A percentile compares a stretch with the other conserved stretches of the same genome.
phyloP scores from a whole-genome alignment of 2,329 filamentous ascomycete genomes.

The Aspergillus tamarii region DNA sequence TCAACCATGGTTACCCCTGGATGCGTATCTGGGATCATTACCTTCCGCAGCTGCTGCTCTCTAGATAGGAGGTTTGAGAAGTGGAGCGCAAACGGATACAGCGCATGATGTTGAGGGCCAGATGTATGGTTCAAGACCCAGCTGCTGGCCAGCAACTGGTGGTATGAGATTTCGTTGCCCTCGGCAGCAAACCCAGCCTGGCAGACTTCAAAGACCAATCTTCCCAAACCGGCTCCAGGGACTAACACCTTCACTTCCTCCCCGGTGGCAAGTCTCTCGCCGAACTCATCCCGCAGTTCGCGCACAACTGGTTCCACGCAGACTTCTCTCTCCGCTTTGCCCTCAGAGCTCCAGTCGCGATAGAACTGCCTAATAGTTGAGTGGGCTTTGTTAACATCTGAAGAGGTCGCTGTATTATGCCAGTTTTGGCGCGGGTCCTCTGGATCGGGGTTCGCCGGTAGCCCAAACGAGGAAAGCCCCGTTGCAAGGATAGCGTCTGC shows the following conservation, averaged over 20 bases:
- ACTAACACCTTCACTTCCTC: conserved; percentile 70
- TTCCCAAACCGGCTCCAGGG: conserved; percentile 85
- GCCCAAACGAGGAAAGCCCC: conserved; percentile 69
- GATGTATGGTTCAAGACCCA: conserved; percentile 59
- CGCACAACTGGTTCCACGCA: conserved; percentile 75
- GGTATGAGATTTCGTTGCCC: conserved; percentile 96
- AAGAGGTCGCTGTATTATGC: conserved; percentile 69
- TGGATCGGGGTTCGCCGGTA: conserved; percentile 44
- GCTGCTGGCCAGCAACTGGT: conserved; percentile 85
- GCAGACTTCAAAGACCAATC: conserved; percentile 86
- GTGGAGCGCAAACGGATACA: conserved; percentile 83
- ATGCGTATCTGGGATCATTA: conserved; percentile 79
- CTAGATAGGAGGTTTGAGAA: conserved; percentile 85
- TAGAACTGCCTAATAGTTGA: conserved; percentile 94
- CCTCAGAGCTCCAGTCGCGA: conserved; percentile 88
- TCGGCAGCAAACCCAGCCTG: conserved; percentile 72
- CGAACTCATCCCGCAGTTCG: conserved; percentile 60
- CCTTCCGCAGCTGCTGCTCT: conserved; percentile 72
- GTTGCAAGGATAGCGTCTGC: conserved; percentile 75
- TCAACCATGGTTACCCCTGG: conserved; percentile 61
- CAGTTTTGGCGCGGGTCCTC: conserved; percentile 60
- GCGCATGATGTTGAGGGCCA: conserved; percentile 64
- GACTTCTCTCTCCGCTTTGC: conserved; percentile 70
- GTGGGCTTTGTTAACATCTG: conserved; percentile 85
- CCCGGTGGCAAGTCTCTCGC: conserved; percentile 31